Evolutionary conservation across 441 rosid genomes (phyloP).

Genomic region (Aquilaria agallochum): DNA sequence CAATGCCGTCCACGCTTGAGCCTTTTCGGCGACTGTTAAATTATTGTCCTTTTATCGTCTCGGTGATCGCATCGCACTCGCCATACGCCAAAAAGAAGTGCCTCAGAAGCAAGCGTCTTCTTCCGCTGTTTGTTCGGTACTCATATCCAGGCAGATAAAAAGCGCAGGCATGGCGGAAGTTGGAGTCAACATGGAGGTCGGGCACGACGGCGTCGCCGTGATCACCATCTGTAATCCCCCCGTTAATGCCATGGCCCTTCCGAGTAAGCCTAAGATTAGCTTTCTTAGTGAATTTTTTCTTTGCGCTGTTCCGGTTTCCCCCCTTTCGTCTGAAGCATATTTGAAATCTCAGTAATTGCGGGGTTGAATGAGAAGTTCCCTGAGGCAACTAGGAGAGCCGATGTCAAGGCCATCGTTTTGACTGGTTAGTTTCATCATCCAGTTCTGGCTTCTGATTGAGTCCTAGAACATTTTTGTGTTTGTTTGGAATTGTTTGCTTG

Average conservation of each 20-base stretch:
- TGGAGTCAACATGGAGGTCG: slow-evolving; percentile 63
- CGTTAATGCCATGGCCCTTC: slow-evolving; percentile 77
- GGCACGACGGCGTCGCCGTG: slow-evolving; percentile 90
- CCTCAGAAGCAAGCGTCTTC: no score
- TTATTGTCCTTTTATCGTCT: no score
- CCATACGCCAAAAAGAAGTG: no score
- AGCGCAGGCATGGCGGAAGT: slow-evolving; percentile 44
- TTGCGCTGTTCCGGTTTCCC: not conserved
- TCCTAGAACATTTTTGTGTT: not conserved
- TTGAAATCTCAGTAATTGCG: slow-evolving; percentile 40
- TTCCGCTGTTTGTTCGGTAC: no score
- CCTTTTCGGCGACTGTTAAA: no score
- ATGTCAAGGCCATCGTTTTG: slow-evolving; percentile 83
- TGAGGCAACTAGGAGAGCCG: slow-evolving; percentile 63
- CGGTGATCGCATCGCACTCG: no score
- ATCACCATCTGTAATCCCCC: slow-evolving; percentile 86
- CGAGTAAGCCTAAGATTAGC: slow-evolving; percentile 36
- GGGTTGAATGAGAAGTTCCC: slow-evolving; percentile 70
- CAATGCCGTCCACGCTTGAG: no score
- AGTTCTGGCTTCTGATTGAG: not conserved
- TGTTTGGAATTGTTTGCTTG: not conserved
- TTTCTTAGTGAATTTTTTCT: not conserved
- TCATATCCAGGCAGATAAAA: not conserved
- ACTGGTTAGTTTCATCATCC: slow-evolving; percentile 39
- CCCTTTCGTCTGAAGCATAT: not conserved